Base-by-base conservation (phyloP, 2,329 filamentous ascomycete genomes). In the Exophiala aquamarina region DNA sequence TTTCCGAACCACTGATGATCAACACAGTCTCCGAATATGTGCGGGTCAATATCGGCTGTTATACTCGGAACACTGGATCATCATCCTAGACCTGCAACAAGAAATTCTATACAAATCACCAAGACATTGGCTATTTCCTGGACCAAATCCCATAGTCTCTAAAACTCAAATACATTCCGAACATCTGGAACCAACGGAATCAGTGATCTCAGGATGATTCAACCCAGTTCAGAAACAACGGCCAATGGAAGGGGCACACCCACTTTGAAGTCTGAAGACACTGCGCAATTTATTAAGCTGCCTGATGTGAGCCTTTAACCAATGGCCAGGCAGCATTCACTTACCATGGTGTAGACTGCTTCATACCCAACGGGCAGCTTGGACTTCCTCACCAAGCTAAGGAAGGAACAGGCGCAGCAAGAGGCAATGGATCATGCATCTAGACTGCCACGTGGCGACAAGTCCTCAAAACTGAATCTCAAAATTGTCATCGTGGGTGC, bases 211-310 rank as follows among this genome's bases (percentile, higher is more conserved):
- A 37, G 7, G 14, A 37, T 37, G 35, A 37, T 37, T 21, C 35
- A 37, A 28, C 17, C 41, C 11, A 17, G 20, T 20, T 15, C 37
- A 11, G 40, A 41, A 13, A 35, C 36, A 10, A 10, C 33, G 17
- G 36, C 33, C 38, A 53, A 47, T 29, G 46, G 60, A 63, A 44
- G 71, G 61, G 6, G 67, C 68, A 45, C 66, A 68, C 11, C 63
- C 62, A 29, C 70, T 66, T 18, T 66, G 64, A 47, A 70, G 52
- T 8, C 60, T 59, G 13, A 64, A 63, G 31, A 65, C 61, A 50
- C 71, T 68, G 47, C 35, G 19, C 39, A 48, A 23, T 50, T 54
- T 31, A 50, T 54, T 29, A 29, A 44, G 10, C 44, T 54, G n/a
- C 51, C 51, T 32, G 51, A 54, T 39, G 51, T 53, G 32, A 44